Evolutionary conservation across 1,284 basidiomycete species (phyloP), one percentile per base, ranked within the genome.

Genomic region (Puccinia hordei): DNA sequence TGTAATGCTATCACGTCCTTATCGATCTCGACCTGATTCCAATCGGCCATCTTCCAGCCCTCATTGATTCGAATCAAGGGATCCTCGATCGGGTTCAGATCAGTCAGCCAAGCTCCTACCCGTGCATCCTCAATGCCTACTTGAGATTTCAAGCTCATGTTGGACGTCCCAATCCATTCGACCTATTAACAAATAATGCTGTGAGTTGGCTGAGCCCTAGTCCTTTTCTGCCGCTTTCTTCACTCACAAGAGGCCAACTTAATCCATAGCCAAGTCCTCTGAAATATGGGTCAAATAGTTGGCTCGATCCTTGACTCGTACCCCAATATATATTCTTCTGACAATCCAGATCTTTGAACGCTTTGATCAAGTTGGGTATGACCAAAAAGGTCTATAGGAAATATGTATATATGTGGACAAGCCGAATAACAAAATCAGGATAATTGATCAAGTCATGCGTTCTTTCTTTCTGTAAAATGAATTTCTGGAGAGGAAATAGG

Each of bases 1-100:
- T 78, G 75, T 35, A 78, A 59, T 10, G 49, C 75, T 13, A 78
- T 57, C 33, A 51, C 35, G 9, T 68, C 53, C 19, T 57, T 10
- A 38, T 78, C 65, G 22, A 78, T 78, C 55, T 78, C 65, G 1
- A 78, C 22, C 30, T 78, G 75, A 33, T 78, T 78, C 75, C 75
- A 78, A 78, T 78, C 75, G 17, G 61, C 75, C 75, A 78, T 78
- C 35, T 57, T 78, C 65, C 65, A 68, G 24, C 65, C 75, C n/a
- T 66, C 44, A 78, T 78, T 46, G 66, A 78, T 78, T 27, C 65
- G 8, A 0, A 27, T 30, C 13, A 78, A 13, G 2, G 63, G 75
- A 59, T 78, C 75, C 24, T 53, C 33, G 9, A 17, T 19, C 27
- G 44, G 24, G 30, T 69, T 24, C 35, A 78, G 49, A 30, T 78